These are phyloP conservation scores for Maudiozyma bulderi DNA, from an alignment of 805 yeast genomes.

Conservation along the genomic window DNA sequence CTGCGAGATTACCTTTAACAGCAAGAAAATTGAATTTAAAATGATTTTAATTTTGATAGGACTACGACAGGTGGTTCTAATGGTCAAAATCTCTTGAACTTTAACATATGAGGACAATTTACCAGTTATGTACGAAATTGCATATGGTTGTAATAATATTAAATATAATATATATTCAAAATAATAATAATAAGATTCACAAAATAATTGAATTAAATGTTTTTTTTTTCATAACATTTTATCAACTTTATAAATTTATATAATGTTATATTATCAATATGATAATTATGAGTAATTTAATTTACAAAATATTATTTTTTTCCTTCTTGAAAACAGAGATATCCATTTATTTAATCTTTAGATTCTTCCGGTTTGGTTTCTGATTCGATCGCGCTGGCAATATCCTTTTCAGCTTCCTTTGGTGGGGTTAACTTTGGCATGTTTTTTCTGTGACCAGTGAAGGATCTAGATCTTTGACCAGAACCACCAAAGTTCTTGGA, in stretches of 20 bases:
- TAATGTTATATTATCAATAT: too few species aligned
- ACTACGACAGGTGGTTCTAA: too few species aligned
- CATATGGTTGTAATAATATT: background rate
- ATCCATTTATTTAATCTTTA: background rate
- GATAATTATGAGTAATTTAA: too few species aligned
- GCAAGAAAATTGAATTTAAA: background rate
- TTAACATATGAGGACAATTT: background rate
- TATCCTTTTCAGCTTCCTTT: slow-evolving; percentile 2
- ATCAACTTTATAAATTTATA: too few species aligned
- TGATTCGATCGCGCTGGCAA: background rate
- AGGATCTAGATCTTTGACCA: slow-evolving; percentile 29
- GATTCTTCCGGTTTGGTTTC: background rate
- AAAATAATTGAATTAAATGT: too few species aligned
- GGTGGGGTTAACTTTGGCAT: slow-evolving; percentile 19
- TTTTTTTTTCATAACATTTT: too few species aligned
- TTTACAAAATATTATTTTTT: too few species aligned
- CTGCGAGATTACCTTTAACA: background rate
- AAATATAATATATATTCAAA: background rate
- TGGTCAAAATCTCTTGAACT: too few species aligned
- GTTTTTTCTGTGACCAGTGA: slow-evolving; percentile 29
- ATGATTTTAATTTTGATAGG: too few species aligned
- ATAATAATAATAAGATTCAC: too few species aligned
- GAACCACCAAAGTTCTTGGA: slow-evolving; percentile 29
- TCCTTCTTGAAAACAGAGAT: too few species aligned
- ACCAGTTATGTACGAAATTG: background rate